Evolutionary conservation across 768 basidiomycete species (phyloP), one percentile per base, ranked within the genome.

Genomic region (Amanita polypyramis): DNA sequence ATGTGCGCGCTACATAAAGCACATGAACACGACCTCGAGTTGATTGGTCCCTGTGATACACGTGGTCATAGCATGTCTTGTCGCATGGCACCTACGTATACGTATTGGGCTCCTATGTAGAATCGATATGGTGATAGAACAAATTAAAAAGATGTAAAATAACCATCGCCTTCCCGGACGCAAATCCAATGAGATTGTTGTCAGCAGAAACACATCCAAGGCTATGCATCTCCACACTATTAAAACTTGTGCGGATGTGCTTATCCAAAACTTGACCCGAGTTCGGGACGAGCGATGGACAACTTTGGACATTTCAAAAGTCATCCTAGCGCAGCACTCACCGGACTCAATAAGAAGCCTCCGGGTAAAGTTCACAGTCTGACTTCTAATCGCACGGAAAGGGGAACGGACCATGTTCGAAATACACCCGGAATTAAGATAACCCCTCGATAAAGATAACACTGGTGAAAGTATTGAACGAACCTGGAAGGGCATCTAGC

Each of bases 401-500:
- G 47, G 73, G 67, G 33, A 67, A 60, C 2, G 79, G 76, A 56
- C 80, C 76, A 45, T 70, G 62, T 17, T 76, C 70, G 34, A 89
- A 70, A 63, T 87, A 73, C 21, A 90, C 57, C 54, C 72, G 71
- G 34, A 90, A 55, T 82, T 85, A 51, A 45, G 27, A 43, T 29
- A n/a, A n/a, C 25, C 44, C n/a, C 34, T 45, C 21, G 27, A 19
- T 17, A 23, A 21, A 15, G 42, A n/a, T 8, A 45, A 10, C 15
- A 17, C 19, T 6, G 17, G 11, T 19, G 14, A 2, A 38, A 38
- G 42, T 0, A 14, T 14, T 9, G 5, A 35, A 41, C 71, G 45
- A 57, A 79, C 79, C 81, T 81, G 85, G 27, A 82, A 53, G 62
- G 88, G 91, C 89, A 91, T n/a, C n/a, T n/a, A n/a, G n/a, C n/a